Evolutionary conservation across 495 filamentous ascomycete species (phyloP), one percentile per base, ranked within the genome.

Genomic region (Tuber umbilicatum): DNA sequence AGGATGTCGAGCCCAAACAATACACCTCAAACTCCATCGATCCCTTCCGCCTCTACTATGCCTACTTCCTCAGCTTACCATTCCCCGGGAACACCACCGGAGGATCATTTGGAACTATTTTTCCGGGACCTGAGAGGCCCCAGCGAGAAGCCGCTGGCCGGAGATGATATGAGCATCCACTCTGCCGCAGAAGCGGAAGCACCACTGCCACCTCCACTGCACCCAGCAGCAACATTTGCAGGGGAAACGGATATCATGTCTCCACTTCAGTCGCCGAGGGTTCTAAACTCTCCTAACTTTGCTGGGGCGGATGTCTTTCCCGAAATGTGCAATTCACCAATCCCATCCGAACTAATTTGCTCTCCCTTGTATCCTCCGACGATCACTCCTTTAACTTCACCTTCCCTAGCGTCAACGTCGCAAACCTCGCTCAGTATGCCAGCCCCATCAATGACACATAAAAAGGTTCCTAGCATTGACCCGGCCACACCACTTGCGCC

Each of bases 401-500:
- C 80, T 68, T 78, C 75, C 55, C 70, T 76, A 19, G 71, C 80
- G 16, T 80, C 81, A 17, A 67, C 72, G 50, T 82, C 80, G 1
- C 80, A 82, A 69, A 82, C 80, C 7, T 82, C 80, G 31, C 71
- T 82, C 74, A 78, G 76, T 37, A 70, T 77, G 35, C 35, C 74
- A 17, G 71, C 70, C 17, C 55, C 55, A 64, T n/a, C 50, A 31
- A 70, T 37, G 35, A 70, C 72, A 23, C 80, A 81, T 60, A 81
- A 75, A 40, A 81, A 81, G 38, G 81, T 81, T 42, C 81, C 78
- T n/a, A 82, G 80, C 72, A 82, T 82, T 47, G 81, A 82, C 68
- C 81, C 81, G 21, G 75, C 80, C 38, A 82, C 80, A 60, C 77
- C 81, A 38, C 73, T 77, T 35, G 81, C 81, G 14, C 74, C 78